These are phyloP conservation scores for Nannochloris sp. DNA, from an alignment of 139 green algal species.

Conservation along the genomic window DNA sequence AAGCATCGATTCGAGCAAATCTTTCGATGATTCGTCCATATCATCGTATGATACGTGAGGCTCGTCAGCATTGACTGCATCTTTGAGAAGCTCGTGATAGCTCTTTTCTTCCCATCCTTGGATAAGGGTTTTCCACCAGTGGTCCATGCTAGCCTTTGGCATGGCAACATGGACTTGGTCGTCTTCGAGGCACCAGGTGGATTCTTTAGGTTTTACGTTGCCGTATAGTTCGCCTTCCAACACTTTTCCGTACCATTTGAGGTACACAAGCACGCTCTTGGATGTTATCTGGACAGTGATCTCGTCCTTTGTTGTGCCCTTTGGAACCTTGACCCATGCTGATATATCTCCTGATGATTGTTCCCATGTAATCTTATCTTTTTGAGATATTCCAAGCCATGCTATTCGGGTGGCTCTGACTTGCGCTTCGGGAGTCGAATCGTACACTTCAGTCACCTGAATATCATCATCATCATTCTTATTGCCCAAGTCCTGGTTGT, in stretches of 20 bases:
- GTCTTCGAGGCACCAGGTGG: slow-evolving; percentile 49
- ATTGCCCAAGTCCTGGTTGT: not conserved
- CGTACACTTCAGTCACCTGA: slow-evolving; percentile 16
- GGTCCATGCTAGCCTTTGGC: slow-evolving; percentile 43
- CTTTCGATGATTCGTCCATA: slow-evolving; percentile 17
- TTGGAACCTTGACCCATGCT: slow-evolving; percentile 9
- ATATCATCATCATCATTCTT: not conserved
- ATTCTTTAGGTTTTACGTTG: slow-evolving; percentile 31
- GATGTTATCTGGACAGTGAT: not conserved
- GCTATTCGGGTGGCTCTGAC: not conserved
- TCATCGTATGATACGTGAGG: slow-evolving; percentile 14
- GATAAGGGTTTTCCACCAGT: slow-evolving; percentile 57
- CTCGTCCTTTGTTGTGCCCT: slow-evolving; percentile 11
- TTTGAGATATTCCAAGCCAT: not conserved
- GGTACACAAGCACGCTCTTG: not conserved
- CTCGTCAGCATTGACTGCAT: slow-evolving; percentile 56
- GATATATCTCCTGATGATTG: slow-evolving; percentile 17
- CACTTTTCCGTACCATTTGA: slow-evolving; percentile 5
- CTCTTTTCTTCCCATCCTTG: slow-evolving; percentile 50
- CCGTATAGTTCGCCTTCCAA: slow-evolving; percentile 16
- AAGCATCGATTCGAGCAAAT: slow-evolving; percentile 41
- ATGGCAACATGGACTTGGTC: slow-evolving; percentile 42
- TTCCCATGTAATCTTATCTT: slow-evolving; percentile 5
- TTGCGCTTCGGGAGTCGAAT: slow-evolving; percentile 1
- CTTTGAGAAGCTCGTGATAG: slow-evolving; percentile 55